Evolutionary conservation across 148 eudicot species (phyloP).

Genomic region (Pharnaceum exiguum): DNA sequence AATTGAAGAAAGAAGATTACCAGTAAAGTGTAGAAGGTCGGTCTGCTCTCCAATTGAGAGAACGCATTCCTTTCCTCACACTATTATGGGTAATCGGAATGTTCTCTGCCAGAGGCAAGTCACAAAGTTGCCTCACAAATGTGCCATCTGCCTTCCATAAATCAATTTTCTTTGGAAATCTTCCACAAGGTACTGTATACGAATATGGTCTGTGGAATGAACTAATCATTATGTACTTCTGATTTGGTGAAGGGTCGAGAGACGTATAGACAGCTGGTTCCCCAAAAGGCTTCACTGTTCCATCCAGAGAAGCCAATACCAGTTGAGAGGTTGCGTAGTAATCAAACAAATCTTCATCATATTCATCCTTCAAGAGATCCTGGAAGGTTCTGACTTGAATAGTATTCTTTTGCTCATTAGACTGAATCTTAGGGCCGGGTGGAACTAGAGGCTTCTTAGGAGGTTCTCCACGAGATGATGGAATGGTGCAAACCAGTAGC

Average conservation of each 20-base stretch:
- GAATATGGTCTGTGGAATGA: constrained; percentile 89
- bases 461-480: constrained; percentile 75
- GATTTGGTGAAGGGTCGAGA: constrained; percentile 85
- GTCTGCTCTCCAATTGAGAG: constrained; percentile 94
- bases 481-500: constrained; percentile 81
- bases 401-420: constrained; percentile 76
- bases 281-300: constrained; percentile 58
- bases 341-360: constrained; percentile 82
- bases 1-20: constrained; percentile 50
- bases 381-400: constrained; percentile 89
- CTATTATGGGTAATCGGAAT: constrained; percentile 84
- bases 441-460: constrained; percentile 94
- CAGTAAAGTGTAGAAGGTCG: constrained; percentile 80
- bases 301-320: constrained; percentile 80
- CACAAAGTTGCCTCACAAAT: constrained; percentile 74
- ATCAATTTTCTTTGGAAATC: constrained; percentile 91
- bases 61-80: constrained; percentile 89
- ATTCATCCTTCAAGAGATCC: constrained; percentile 88
- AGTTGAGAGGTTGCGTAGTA: constrained; percentile 91
- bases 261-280: constrained; percentile 79
- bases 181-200: constrained; percentile 80
- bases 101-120: constrained; percentile 88
- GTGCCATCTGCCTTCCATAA: constrained; percentile 83
- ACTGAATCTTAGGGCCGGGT: constrained; percentile 83
- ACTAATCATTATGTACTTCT: constrained; percentile 57